These are phyloP conservation scores for Yamadazyma siamensis DNA, from an alignment of 1,139 yeast species.

Conservation along the genomic window DNA sequence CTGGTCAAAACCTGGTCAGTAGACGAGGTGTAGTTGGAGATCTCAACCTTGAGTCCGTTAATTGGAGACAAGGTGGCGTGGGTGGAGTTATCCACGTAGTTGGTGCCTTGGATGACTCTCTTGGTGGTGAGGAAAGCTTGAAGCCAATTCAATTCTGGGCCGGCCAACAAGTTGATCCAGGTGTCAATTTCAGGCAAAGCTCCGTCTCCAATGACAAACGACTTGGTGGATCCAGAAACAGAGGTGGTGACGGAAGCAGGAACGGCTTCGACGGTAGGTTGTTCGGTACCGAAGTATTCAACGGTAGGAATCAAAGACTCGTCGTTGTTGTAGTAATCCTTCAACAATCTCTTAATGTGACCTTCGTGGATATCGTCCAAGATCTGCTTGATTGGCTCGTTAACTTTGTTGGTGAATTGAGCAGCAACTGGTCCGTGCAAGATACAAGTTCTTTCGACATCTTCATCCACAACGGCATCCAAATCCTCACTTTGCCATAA, in stretches of 20 bases:
- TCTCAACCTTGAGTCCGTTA: constrained; percentile 60
- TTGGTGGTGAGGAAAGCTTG: constrained; percentile 81
- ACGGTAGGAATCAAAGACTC: constrained; percentile 73
- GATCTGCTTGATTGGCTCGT: constrained; percentile 90
- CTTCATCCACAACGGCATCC: constrained; percentile 93
- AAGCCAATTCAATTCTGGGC: constrained; percentile 79
- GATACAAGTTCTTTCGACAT: constrained; percentile 97
- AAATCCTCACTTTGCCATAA: constrained; percentile 98
- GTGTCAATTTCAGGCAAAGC: constrained; percentile 45
- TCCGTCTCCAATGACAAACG: constrained; percentile 31
- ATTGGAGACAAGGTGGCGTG: constrained; percentile 79
- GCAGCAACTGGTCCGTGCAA: constrained; percentile 99
- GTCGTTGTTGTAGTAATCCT: constrained; percentile 71
- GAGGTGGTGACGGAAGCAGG: constrained; percentile 19
- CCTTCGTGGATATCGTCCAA: constrained; percentile 88
- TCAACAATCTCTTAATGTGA: constrained; percentile 67
- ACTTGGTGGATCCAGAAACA: constrained; percentile 33
- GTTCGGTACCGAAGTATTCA: constrained; percentile 81
- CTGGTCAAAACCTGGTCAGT: constrained; percentile 57
- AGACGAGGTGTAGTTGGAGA: constrained; percentile 33
- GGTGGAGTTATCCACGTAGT: constrained; percentile 76
- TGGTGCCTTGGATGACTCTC: constrained; percentile 80
- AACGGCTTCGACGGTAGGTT: constrained; percentile 29
- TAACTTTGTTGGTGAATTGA: constrained; percentile 77
- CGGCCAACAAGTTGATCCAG: constrained; percentile 86